Evolutionary conservation across 495 filamentous ascomycete species (phyloP).

Genomic region (Xylaria intraflava): DNA sequence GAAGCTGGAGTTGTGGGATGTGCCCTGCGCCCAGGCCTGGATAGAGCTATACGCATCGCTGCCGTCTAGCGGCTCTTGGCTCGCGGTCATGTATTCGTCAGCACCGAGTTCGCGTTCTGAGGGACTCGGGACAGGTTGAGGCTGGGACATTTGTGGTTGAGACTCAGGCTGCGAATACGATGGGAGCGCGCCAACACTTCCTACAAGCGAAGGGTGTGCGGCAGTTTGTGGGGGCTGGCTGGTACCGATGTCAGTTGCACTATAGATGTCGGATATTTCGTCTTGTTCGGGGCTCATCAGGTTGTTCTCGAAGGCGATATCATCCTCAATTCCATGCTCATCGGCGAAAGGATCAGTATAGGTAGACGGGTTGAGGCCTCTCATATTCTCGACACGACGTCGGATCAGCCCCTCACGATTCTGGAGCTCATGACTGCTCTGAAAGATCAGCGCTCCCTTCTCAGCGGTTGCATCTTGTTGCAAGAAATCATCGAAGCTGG

Average conservation of each 20-base stretch:
- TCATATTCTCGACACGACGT: constrained; percentile 41
- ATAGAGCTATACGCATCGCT: constrained; percentile 44
- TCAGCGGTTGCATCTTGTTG: constrained; percentile 36
- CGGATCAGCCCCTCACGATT: constrained; percentile 37
- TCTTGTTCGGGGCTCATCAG: constrained; percentile 36
- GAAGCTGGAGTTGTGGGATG: constrained; percentile 32
- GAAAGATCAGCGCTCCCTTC: constrained; percentile 45
- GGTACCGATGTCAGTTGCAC: constrained; percentile 36
- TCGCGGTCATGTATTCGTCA: constrained; percentile 42
- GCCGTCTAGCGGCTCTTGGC: constrained; percentile 25
- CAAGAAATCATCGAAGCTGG: constrained; percentile 52
- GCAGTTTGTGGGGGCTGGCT: constrained; percentile 11
- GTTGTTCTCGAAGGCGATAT: constrained; percentile 33
- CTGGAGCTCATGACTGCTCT: constrained; percentile 36
- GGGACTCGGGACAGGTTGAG: constrained; percentile 2
- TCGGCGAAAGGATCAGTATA: constrained; percentile 56
- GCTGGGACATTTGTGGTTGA: constrained; percentile 1
- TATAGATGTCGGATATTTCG: constrained; percentile 48
- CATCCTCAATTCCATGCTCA: constrained; percentile 44
- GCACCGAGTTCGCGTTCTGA: constrained; percentile 31
- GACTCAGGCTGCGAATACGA: too few species aligned
- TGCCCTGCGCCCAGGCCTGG: constrained; percentile 49
- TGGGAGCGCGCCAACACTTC: too few species aligned
- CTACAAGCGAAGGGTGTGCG: not conserved
- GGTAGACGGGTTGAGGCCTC: constrained; percentile 47